phyloP scores from a whole-genome alignment of 176 grass and related monocot species.

The Puya raimondii region DNA sequence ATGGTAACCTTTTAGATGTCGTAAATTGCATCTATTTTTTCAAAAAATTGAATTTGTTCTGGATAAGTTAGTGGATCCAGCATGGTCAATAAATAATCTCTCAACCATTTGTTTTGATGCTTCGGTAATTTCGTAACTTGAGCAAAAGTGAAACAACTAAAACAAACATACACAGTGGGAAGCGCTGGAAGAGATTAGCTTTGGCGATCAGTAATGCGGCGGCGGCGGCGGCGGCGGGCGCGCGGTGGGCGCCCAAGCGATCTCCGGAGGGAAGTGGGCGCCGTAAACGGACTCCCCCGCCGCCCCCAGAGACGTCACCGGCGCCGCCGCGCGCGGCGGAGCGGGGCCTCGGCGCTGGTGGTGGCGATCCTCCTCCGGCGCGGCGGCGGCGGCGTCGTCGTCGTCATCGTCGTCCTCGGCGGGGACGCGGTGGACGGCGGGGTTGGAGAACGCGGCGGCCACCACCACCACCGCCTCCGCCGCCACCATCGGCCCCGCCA shows the following conservation, averaged over 20 bases:
- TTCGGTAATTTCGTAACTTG: too few relatives aligned
- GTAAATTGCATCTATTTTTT: too few relatives aligned
- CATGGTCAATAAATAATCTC: too few relatives aligned
- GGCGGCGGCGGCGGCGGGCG: conserved; percentile 42
- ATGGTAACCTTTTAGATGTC: too few relatives aligned
- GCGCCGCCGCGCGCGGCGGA: conserved; percentile 18
- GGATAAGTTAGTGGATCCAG: too few relatives aligned
- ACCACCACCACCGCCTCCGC: conserved; percentile 62
- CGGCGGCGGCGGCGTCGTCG: conserved; percentile 33
- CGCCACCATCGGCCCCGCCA: conserved; percentile 56
- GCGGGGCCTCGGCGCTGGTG: conserved; percentile 20
- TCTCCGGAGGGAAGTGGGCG: conserved; percentile 42
- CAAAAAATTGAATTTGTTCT: too few relatives aligned
- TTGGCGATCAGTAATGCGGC: conserved; percentile 28
- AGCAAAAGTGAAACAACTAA: too few relatives aligned
- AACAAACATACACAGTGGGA: too few relatives aligned
- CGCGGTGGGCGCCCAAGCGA: conserved; percentile 52
- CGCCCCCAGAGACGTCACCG: conserved; percentile 9
- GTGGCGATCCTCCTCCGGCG: conserved; percentile 13
- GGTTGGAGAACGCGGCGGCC: conserved; percentile 68
- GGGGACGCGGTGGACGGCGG: conserved; percentile 82
- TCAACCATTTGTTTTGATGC: too few relatives aligned
- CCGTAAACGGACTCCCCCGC: conserved; percentile 48
- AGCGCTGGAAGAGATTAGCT: neutral
- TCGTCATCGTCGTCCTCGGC: conserved; percentile 49